Base-by-base conservation (phyloP, 768 basidiomycete genomes). In the Exsudoporus frostii region DNA sequence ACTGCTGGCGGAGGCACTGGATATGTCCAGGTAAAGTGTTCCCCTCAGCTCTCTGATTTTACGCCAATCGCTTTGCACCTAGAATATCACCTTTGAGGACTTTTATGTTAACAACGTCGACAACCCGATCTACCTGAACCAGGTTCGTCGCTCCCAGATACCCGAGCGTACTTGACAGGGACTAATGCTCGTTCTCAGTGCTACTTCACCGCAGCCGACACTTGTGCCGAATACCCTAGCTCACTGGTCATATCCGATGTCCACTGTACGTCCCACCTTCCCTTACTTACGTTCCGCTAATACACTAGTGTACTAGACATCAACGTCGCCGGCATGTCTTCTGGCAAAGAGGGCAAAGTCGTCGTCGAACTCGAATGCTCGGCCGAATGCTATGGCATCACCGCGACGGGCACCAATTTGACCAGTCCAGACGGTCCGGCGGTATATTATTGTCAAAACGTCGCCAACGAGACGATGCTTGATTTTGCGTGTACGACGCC, bases 341-440 rank as follows among this genome's bases (percentile, higher is more conserved):
- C 77, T 14, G 78, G 76, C 1, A 52, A 61, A 1, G 55, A 65
- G 29, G 73, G 75, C 20, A 48, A 59, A 29, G 71, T 76, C 7
- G 76, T 79, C 47, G 76, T 69, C 34, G 68, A 73, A 29, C 55
- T 79, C 10, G 68, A 76, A 54, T 79, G 78, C 51, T 74, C 75
- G 4, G 57, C 65, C 2, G 61, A 66, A 30, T 76, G 74, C 55
- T 47, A 69, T 30, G 65, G 67, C 55, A 73, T 76, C 61, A 74
- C 75, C 9, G 72, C 75, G 6, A 64, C 57, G 2, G 69, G 69
- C 25, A 56, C 42, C 25, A 38, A 56, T 17, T 14, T 54, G 39
- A 62, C 49, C 8, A 61, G 71, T 8, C 73, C 73, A 19, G 62
- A 66, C 38, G 68, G 72, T 19, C 63, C 70, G 11, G 48, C 47